Conservation (phyloP, 331 rosid species). For the Malus hybrid region DNA sequence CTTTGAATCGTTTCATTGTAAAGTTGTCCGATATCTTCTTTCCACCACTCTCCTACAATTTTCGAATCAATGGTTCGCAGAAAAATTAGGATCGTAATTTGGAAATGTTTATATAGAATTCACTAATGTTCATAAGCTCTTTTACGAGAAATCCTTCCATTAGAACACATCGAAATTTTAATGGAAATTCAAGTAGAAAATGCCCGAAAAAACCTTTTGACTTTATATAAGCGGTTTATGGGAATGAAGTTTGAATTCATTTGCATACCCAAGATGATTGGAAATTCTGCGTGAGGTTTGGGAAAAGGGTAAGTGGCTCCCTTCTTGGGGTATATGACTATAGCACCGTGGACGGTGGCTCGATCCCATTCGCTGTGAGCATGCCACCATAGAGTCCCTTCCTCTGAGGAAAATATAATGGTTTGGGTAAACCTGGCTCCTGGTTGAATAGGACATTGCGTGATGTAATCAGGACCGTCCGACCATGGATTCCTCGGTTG, state of each 20-base stretch:
- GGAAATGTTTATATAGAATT: too few species aligned
- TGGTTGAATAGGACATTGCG: conserved; percentile 42
- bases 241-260: too few species aligned
- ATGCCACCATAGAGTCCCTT: too few species aligned
- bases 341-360: conserved; percentile 20
- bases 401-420: conserved; percentile 17
- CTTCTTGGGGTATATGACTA: conserved; percentile 29
- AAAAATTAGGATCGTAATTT: too few species aligned
- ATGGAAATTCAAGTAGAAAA: too few species aligned
- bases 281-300: conserved; percentile 31
- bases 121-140: too few species aligned
- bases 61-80: too few species aligned
- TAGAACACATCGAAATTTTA: too few species aligned
- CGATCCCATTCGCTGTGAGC: too few species aligned
- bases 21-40: conserved; percentile 29
- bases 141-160: too few species aligned
- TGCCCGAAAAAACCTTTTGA: too few species aligned
- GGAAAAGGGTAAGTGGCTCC: conserved; percentile 35
- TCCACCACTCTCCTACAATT: conserved; percentile 56
- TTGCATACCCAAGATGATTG: conserved; percentile 35
- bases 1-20: conserved; percentile 5
- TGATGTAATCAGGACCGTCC: conserved; percentile 45
- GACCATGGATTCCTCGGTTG: conserved; percentile 52
- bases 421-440: conserved; percentile 28
- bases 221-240: too few species aligned